A percentile compares a stretch with the other conserved stretches of the same genome.
Evolutionary conservation across 768 basidiomycete species (phyloP).

Genomic region (Phanerochaete sordida): DNA sequence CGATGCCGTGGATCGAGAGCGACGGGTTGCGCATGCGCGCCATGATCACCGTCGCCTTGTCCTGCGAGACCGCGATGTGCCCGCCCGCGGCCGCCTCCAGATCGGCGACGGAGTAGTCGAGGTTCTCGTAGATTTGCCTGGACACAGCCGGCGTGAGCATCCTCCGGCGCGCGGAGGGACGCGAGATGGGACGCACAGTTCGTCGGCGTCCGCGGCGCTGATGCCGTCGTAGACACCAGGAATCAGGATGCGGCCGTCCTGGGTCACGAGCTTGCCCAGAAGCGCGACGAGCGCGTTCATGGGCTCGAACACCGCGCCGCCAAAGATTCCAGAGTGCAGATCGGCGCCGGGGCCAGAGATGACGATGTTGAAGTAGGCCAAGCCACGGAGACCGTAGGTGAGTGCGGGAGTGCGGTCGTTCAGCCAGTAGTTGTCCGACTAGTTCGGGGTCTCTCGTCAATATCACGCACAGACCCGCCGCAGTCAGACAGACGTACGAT

Average conservation of each 20-base stretch:
- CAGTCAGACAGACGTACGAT: slow-evolving; percentile 50
- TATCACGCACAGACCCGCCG: not conserved
- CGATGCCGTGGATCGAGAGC: slow-evolving; percentile 90
- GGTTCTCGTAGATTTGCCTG: slow-evolving; percentile 64
- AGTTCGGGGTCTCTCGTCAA: not conserved
- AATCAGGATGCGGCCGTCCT: slow-evolving; percentile 77
- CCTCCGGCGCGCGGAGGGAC: not conserved
- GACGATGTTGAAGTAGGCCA: slow-evolving; percentile 79
- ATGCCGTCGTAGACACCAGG: slow-evolving; percentile 90
- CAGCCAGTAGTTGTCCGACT: slow-evolving; percentile 94
- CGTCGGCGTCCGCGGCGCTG: slow-evolving; percentile 63
- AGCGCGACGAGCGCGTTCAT: slow-evolving; percentile 88
- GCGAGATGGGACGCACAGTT: slow-evolving; percentile 44
- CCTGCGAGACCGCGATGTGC: slow-evolving; percentile 63
- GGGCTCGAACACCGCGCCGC: slow-evolving; percentile 80
- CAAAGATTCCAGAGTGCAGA: slow-evolving; percentile 86
- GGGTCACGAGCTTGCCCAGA: slow-evolving; percentile 80
- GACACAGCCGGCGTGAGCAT: not conserved
- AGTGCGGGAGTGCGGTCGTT: slow-evolving; percentile 74
- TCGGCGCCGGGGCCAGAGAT: slow-evolving; percentile 82
- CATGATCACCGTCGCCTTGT: slow-evolving; percentile 83
- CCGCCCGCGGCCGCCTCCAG: slow-evolving; percentile 73
- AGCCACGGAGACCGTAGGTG: slow-evolving; percentile 85
- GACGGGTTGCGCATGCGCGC: slow-evolving; percentile 88
- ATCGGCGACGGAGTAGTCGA: slow-evolving; percentile 71